Evolutionary conservation across 805 yeast genomes (phyloP).

Genomic region (Yarrowia yakushimensis): DNA sequence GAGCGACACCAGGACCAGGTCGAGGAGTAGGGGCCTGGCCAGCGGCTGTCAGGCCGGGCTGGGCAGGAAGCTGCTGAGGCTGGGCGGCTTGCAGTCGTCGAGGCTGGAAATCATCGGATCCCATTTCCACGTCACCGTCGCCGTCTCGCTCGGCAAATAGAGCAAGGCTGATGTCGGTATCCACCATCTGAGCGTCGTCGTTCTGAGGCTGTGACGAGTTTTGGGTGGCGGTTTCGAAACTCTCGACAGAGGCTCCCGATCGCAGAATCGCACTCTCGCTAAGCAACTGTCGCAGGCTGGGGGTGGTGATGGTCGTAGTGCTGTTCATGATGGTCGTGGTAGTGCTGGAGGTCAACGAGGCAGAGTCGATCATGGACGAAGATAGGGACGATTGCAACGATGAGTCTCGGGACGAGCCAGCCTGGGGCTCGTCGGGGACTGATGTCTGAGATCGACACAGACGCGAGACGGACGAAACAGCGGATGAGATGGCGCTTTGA

Average conservation of each 20-base stretch:
- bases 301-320: slow-evolving; percentile 8
- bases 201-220: neutral
- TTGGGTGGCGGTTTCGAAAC: neutral
- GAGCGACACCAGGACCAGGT: slow-evolving; percentile 13
- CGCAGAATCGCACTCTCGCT: slow-evolving; percentile 13
- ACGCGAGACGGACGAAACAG: slow-evolving; percentile 13
- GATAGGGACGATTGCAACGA: slow-evolving; percentile 15
- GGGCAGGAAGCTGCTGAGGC: slow-evolving; percentile 1
- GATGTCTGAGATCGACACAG: slow-evolving; percentile 5
- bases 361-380: slow-evolving; percentile 13
- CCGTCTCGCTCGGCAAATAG: slow-evolving; percentile 19
- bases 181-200: slow-evolving; percentile 11
- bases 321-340: slow-evolving; percentile 1
- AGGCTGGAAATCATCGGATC: neutral
- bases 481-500: slow-evolving; percentile 15
- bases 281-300: slow-evolving; percentile 9
- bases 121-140: slow-evolving; percentile 17
- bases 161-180: neutral
- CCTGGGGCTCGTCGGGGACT: slow-evolving; percentile 4
- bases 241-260: neutral
- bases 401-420: slow-evolving; percentile 10
- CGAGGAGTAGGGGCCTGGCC: slow-evolving; percentile 1
- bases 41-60: neutral
- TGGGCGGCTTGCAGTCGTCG: neutral
- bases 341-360: neutral